Base-by-base conservation (phyloP, 495 filamentous ascomycete species). In the Elasticomyces elasticus region DNA sequence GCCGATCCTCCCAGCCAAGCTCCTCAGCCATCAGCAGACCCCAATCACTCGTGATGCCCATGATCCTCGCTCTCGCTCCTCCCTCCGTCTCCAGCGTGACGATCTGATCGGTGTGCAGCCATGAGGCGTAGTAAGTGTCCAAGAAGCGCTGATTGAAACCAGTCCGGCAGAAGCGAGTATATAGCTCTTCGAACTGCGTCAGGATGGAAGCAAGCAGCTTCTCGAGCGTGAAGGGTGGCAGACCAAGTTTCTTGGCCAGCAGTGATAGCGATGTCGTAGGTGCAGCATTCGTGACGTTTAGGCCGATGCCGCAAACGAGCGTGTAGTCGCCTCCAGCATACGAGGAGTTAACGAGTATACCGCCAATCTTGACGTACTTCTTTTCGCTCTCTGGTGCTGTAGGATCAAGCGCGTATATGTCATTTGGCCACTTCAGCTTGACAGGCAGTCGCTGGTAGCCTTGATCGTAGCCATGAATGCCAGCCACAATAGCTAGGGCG, bases 391-490 rank as follows among this genome's bases (percentile, higher is more conserved):
- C 37, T 23, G 45, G 27, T 3, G 52, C 50, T 26, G 68, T 69
- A 1, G 88, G 89, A 62, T 89, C 86, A 11, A 78, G 73, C 0
- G 87, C 89, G 66, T 71, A 96, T 55, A 98, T 86, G 65, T 98
- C 92, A 58, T 98, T 98, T 7, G 92, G 92, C 92, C 92, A 98
- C 69, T 98, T 98, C 30, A 98, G 65, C 66, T 87, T 88, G 33
- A 97, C 79, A 9, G 86, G 87, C 27, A 95, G 56, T 0, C 77
- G 69, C 31, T 76, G 73, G 66, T 94, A 97, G 17, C 84, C 83
- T 10, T 27, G 20, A 48, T 78, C 89, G 64, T 96, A 98, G 24
- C 74, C 75, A 59, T 87, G 82, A 62, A 97, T 81, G 0, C 87
- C 92, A 52, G 87, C 80, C 9, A 94, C 84, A 28, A 88, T 85